Evolutionary conservation across 1,284 basidiomycete species (phyloP).

Genomic region (Cystobasidium slooffiae): DNA sequence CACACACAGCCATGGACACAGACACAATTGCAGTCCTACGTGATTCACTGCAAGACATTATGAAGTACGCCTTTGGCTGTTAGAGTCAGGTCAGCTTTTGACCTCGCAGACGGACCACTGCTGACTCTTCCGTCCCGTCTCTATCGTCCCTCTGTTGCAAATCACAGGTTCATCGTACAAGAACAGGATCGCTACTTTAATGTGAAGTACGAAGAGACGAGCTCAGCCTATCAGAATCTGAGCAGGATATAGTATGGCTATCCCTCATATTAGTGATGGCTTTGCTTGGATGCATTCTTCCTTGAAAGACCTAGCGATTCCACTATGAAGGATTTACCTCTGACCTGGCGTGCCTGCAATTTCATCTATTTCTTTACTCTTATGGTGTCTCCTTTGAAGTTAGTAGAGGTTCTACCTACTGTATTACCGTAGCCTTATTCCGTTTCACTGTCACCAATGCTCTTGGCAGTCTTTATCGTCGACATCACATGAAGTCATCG

Average conservation of each 20-base stretch:
- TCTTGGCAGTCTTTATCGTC: no score
- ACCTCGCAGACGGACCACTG: no score
- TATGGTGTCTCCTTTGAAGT: no score
- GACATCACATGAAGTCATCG: no score
- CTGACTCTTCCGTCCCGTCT: neutral
- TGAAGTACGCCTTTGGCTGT: constrained; percentile 75
- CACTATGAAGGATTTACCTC: no score
- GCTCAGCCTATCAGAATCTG: constrained; percentile 58
- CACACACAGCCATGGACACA: constrained; percentile 85
- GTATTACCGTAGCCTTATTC: no score
- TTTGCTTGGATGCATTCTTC: neutral
- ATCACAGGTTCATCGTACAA: constrained; percentile 60
- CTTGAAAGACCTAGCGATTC: no score
- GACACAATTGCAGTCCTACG: constrained; percentile 81
- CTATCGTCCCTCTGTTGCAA: neutral
- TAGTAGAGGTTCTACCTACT: no score
- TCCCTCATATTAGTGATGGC: neutral
- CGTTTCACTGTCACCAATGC: no score
- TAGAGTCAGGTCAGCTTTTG: neutral
- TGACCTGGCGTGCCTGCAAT: no score
- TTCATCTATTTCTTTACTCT: no score
- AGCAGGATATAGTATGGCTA: constrained; percentile 18
- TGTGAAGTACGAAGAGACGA: constrained; percentile 59
- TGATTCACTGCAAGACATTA: constrained; percentile 87
- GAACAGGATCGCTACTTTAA: constrained; percentile 59